phyloP scores from a whole-genome alignment of 1,284 basidiomycete genomes.

The Ceratobasidium sp. region DNA sequence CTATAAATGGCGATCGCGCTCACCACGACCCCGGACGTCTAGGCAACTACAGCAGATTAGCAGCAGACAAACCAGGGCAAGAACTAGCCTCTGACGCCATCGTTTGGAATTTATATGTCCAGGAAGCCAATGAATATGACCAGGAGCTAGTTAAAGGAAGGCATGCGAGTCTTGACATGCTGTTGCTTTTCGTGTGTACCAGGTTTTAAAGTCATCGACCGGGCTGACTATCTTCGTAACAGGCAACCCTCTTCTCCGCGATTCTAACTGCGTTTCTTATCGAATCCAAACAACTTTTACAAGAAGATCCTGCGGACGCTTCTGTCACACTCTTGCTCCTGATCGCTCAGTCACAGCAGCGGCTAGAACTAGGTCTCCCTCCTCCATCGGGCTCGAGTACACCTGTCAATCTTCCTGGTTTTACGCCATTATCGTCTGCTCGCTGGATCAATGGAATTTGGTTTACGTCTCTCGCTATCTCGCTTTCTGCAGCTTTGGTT shows the following conservation, averaged over 20 bases:
- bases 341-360: slow-evolving; percentile 1
- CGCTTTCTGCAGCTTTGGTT: not conserved
- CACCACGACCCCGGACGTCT: not conserved
- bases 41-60: not conserved
- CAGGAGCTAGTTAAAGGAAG: slow-evolving; percentile 7
- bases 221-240: not conserved
- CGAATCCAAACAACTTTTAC: not conserved
- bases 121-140: slow-evolving; percentile 7
- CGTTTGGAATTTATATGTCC: slow-evolving; percentile 1
- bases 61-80: not conserved
- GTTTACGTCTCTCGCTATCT: slow-evolving; percentile 8
- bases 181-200: slow-evolving; percentile 22
- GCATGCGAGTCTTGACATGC: slow-evolving; percentile 1
- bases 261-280: slow-evolving; percentile 2
- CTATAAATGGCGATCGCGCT: not conserved
- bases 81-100: slow-evolving; percentile 9
- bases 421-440: not conserved
- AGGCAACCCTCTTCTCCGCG: slow-evolving; percentile 31
- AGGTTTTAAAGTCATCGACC: not conserved
- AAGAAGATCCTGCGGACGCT: not conserved
- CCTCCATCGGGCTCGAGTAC: not conserved
- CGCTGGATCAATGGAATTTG: slow-evolving; percentile 20
- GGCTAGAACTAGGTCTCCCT: not conserved
- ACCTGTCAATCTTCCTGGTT: not conserved
- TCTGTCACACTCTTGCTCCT: not conserved